A percentile compares a stretch with the other conserved stretches of the same genome.
Conservation (phyloP, 495 filamentous ascomycete genomes). For the Podospora tetraspora region DNA sequence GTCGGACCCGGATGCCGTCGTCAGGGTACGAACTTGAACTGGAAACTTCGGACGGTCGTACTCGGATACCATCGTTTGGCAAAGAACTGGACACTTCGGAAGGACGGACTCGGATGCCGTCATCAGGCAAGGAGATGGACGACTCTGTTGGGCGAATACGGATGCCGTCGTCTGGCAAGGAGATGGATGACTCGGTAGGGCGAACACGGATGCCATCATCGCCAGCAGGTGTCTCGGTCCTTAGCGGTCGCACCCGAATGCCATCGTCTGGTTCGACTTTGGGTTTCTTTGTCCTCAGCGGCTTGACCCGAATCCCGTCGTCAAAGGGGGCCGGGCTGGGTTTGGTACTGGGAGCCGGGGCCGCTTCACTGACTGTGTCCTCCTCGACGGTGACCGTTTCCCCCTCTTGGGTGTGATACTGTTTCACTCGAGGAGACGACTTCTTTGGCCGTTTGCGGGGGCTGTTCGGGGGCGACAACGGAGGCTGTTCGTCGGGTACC, state of each 20-base stretch:
- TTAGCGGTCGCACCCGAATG: slow-evolving; percentile 32
- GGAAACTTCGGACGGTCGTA: slow-evolving; percentile 1
- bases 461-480: neutral
- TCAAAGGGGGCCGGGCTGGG: slow-evolving; percentile 22
- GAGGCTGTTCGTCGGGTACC: slow-evolving; percentile 25
- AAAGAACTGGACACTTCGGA: neutral
- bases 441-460: neutral
- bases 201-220: slow-evolving; percentile 31
- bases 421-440: slow-evolving; percentile 14
- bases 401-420: slow-evolving; percentile 26
- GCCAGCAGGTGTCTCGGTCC: slow-evolving; percentile 16
- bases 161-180: slow-evolving; percentile 23
- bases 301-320: slow-evolving; percentile 34
- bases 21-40: neutral
- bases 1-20: slow-evolving; percentile 5
- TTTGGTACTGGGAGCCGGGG: slow-evolving; percentile 10
- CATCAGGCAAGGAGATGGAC: slow-evolving; percentile 12
- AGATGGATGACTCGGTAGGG: slow-evolving; percentile 28
- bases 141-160: slow-evolving; percentile 34
- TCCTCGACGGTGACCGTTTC: slow-evolving; percentile 31
- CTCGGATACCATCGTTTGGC: slow-evolving; percentile 21
- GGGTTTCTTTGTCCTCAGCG: slow-evolving; percentile 22
- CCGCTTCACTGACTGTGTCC: slow-evolving; percentile 16
- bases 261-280: slow-evolving; percentile 29
- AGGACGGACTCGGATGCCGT: slow-evolving; percentile 26